Evolutionary conservation across 768 basidiomycete species (phyloP).

Genomic region (Astraeus odoratus): DNA sequence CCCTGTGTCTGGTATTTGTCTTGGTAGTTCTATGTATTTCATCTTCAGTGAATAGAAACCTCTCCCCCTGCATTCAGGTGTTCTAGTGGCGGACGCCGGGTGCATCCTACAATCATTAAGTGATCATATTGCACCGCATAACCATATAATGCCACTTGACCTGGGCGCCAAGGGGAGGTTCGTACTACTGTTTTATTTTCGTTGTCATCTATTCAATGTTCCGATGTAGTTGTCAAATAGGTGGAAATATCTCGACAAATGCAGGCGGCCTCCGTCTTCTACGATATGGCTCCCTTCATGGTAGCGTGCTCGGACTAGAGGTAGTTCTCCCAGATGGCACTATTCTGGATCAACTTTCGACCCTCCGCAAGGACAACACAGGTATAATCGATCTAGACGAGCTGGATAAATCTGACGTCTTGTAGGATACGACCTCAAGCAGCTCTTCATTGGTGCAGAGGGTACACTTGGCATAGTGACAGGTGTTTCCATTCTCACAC

Average conservation of each 20-base stretch:
- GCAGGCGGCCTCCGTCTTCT: slow-evolving; percentile 94
- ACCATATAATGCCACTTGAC: slow-evolving; percentile 96
- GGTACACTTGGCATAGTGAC: slow-evolving; percentile 96
- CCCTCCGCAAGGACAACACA: slow-evolving; percentile 94
- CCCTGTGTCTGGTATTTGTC: slow-evolving; percentile 61
- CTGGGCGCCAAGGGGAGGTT: slow-evolving; percentile 94
- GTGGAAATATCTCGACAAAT: slow-evolving; percentile 95
- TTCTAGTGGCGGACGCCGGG: slow-evolving; percentile 90
- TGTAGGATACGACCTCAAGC: slow-evolving; percentile 93
- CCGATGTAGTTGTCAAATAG: slow-evolving; percentile 80
- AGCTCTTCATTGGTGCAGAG: slow-evolving; percentile 96
- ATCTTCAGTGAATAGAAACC: slow-evolving; percentile 3
- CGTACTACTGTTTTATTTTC: slow-evolving; percentile 7
- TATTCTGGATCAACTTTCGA: slow-evolving; percentile 81
- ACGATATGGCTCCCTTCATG: slow-evolving; percentile 92
- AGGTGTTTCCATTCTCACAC: slow-evolving; percentile 89
- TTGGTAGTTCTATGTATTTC: slow-evolving; percentile 2
- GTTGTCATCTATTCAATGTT: slow-evolving; percentile 1
- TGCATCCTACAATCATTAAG: slow-evolving; percentile 87
- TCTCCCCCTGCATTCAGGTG: slow-evolving; percentile 46
- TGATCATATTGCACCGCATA: slow-evolving; percentile 76
- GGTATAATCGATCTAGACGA: slow-evolving; percentile 40
- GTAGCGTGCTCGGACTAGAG: slow-evolving; percentile 90
- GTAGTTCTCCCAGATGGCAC: slow-evolving; percentile 94
- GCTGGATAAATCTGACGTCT: neutral